Base-by-base conservation (phyloP, 1,284 basidiomycete species). In the Boletellus deceptivus region DNA sequence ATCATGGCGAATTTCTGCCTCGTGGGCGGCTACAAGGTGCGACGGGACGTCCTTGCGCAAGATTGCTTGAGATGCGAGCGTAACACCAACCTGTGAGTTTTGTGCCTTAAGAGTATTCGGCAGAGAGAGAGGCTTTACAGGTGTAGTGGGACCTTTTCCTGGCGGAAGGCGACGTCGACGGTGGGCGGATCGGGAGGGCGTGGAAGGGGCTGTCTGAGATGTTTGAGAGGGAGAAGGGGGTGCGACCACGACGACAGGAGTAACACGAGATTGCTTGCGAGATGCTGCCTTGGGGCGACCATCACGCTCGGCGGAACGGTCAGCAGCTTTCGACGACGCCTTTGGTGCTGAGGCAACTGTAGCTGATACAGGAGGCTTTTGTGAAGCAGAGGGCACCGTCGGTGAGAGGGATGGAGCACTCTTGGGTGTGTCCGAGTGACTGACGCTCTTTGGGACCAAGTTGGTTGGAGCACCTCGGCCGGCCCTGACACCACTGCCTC, bases 31-130 rank as follows among this genome's bases (percentile, higher is more conserved):
- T 5, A 69, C 64, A n/a, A 84, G 71, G 55, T 85, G 85, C 7
- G 83, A 83, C 27, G 84, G 84, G 5, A 76, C 61, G 59, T 86
- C 83, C 62, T 83, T 85, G 18, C 70, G 58, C 18, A 55, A n/a
- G 11, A 69, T 64, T 37, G 52, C 55, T 69, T 70, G 29, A 68
- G 72, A 70, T 27, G 66, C 65, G 20, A 65, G 61, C 13, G 68
- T 52, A 9, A 62, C 61, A 13, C 43, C 53, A 39, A 41, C 29
- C 33, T 41, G 57, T 16, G 51, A 45, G 43, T 54, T 61, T 49
- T 62, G 61, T 27, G 52, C 10, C 48, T 56, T 67, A 60, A 45
- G 45, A 35, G 43, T 62, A 55, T 39, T 53, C 42, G 49, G 58
- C 46, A 39, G 53, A 47, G 47, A 56, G 37, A 38, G 48, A 33